Conservation (phyloP, 2,329 filamentous ascomycete genomes). For the Trichoderma aggressivum region DNA sequence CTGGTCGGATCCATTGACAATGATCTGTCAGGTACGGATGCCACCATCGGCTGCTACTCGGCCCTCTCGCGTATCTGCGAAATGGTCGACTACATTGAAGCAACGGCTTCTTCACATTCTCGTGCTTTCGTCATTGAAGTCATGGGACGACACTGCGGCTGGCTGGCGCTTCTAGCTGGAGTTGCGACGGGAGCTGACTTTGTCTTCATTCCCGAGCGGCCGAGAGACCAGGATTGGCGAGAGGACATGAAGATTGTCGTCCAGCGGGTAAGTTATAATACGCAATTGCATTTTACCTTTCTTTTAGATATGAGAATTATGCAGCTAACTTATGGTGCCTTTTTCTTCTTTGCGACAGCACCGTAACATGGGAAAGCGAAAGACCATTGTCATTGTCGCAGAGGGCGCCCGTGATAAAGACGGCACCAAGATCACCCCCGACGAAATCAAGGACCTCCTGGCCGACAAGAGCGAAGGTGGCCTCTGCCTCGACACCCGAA, state of each 20-base stretch:
- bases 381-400: constrained; percentile 96
- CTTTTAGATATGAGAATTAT: background rate
- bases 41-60: constrained; percentile 95
- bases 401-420: constrained; percentile 87
- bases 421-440: constrained; percentile 77
- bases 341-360: constrained; percentile 53
- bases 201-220: constrained; percentile 94
- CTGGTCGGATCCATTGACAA: constrained; percentile 98
- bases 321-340: background rate
- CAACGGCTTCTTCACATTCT: constrained; percentile 90
- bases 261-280: constrained; percentile 53
- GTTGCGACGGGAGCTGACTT: constrained; percentile 95
- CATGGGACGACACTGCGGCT: constrained; percentile 97
- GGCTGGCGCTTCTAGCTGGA: constrained; percentile 93
- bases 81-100: constrained; percentile 94
- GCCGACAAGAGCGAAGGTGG: constrained; percentile 62
- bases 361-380: constrained; percentile 83
- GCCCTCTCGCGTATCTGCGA: constrained; percentile 91
- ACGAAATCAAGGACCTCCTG: constrained; percentile 84
- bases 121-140: constrained; percentile 97
- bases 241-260: constrained; percentile 82
- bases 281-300: background rate
- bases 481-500: constrained; percentile 82
- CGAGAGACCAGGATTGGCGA: constrained; percentile 82
- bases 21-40: constrained; percentile 93